Base-by-base conservation (phyloP, 73 alveolate species). In the Tetrahymena thermophila region DNA sequence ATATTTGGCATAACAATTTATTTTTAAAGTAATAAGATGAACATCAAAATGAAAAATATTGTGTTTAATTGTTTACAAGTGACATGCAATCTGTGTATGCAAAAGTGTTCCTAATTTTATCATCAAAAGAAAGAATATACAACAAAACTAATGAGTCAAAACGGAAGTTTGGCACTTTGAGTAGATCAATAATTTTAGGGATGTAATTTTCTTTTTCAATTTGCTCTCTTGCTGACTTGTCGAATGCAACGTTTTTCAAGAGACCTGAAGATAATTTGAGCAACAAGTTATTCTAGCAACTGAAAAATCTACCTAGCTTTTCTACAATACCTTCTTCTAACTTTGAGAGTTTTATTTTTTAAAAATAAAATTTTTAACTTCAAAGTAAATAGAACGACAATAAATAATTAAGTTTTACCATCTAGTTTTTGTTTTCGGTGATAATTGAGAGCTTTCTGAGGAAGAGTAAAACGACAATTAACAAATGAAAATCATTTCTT, bases 21-120 rank as follows among this genome's bases (percentile, higher is more conserved):
- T n/a, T n/a, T n/a, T n/a, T n/a, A n/a, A n/a, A n/a, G n/a, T n/a
- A n/a, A n/a, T n/a, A 40, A 40, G 44, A 40, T 40, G 9, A 15
- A 40, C 10, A 4, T 40, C 10, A 15, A 40, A 6, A 6, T 37
- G 10, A 37, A 37, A 6, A n/a, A 10, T 57, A 57, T 28, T 4
- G 37, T 71, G 21, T 19, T 19, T 50, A 2, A 25, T 71, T 98
- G 96, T 95, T 98, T 94, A 99, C 97, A 14, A 99, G 96, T 85
- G 98, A 98, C 94, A 99, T 96, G 94, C 99, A 98, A 96, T 99
- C 99, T 71, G 99, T 99, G 94, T 98, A 98, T 56, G 99, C 98
- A 96, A 99, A 99, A 55, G 99, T 98, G 50, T 99, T 98, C 96
- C 98, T 97, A 35, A 99, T 96, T 95, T 98, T 98, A 96, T 98